Percentiles rank a stretch among this genome's conserved stretches.
phyloP scores from a whole-genome alignment of 192 early-diverging fungal species.

The Rhizophlyctis rosea region DNA sequence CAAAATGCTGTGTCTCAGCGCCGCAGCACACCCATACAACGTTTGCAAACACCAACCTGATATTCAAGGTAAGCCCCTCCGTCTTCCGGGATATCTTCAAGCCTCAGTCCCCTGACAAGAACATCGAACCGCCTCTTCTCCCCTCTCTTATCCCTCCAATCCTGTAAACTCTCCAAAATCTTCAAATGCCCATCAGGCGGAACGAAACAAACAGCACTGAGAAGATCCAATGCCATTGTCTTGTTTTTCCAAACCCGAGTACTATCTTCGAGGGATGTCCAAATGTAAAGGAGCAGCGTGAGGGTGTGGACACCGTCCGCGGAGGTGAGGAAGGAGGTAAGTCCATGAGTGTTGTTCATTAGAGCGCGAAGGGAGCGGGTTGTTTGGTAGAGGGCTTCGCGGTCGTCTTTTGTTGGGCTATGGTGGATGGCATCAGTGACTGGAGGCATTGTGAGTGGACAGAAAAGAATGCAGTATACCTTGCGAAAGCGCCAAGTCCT shows the following conservation, averaged over 20 bases:
- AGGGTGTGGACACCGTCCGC: conserved; percentile 17
- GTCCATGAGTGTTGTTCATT: conserved; percentile 28
- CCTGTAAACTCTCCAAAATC: conserved; percentile 20
- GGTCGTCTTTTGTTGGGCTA: conserved; percentile 17
- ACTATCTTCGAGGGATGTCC: no score
- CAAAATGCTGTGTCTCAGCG: no score
- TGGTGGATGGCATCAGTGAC: no score
- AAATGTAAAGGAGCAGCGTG: conserved; percentile 16
- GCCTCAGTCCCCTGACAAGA: conserved; percentile 9
- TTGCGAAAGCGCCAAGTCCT: conserved; percentile 7
- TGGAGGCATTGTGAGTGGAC: no score
- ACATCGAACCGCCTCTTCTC: conserved; percentile 11
- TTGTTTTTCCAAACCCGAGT: background rate
- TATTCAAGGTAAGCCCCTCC: conserved; percentile 15
- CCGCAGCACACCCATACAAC: background rate
- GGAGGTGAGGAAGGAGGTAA: conserved; percentile 4
- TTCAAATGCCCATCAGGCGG: conserved; percentile 27
- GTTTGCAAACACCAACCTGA: conserved; percentile 21
- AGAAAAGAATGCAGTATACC: no score
- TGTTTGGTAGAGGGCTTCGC: conserved; percentile 8
- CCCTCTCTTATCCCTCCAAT: conserved; percentile 9
- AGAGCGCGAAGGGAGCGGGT: conserved; percentile 25
- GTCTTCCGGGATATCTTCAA: conserved; percentile 2
- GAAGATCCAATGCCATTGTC: conserved; percentile 21
- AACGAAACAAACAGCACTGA: conserved; percentile 32